Percentiles rank a stretch among this genome's conserved stretches.
phyloP scores from a whole-genome alignment of 495 filamentous ascomycete species.

The Neurospora sp. region DNA sequence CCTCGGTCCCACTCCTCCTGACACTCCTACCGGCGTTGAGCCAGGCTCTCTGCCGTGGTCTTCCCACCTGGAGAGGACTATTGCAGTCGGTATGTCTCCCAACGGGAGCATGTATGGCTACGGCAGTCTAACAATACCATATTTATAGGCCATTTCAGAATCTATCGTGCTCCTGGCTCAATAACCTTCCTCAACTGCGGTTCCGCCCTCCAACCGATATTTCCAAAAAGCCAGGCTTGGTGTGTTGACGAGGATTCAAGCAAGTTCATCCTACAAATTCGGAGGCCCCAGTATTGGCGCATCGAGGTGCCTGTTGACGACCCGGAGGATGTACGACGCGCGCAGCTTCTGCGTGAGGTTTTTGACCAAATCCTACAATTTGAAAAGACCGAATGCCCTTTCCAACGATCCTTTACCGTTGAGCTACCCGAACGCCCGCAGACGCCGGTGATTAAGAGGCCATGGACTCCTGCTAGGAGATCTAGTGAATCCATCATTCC shows the following conservation, averaged over 20 bases:
- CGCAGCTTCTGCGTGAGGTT: slow-evolving; percentile 57
- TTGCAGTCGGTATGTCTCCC: slow-evolving; percentile 55
- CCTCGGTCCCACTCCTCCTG: slow-evolving; percentile 27
- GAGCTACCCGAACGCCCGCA: slow-evolving; percentile 60
- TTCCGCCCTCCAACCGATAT: slow-evolving; percentile 65
- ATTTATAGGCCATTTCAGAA: slow-evolving; percentile 55
- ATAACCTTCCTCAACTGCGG: slow-evolving; percentile 82
- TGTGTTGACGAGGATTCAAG: slow-evolving; percentile 72
- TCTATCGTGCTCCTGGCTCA: slow-evolving; percentile 72
- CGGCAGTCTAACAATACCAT: not conserved
- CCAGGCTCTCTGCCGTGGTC: slow-evolving; percentile 61
- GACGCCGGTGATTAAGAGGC: slow-evolving; percentile 54
- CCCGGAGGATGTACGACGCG: slow-evolving; percentile 47
- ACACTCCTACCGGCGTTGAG: slow-evolving; percentile 23
- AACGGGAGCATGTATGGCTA: not conserved
- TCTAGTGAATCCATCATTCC: slow-evolving; percentile 18
- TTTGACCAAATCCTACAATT: slow-evolving; percentile 64
- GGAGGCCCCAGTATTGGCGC: slow-evolving; percentile 73
- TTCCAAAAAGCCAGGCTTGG: slow-evolving; percentile 86
- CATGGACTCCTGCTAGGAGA: slow-evolving; percentile 56
- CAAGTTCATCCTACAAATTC: slow-evolving; percentile 74
- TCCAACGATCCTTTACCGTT: slow-evolving; percentile 64
- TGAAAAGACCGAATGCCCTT: slow-evolving; percentile 81
- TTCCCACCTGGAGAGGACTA: slow-evolving; percentile 66
- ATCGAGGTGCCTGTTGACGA: slow-evolving; percentile 67